These are phyloP conservation scores for Aegilops speltoides DNA, from an alignment of 176 grass and related monocot species.

Conservation along the genomic window DNA sequence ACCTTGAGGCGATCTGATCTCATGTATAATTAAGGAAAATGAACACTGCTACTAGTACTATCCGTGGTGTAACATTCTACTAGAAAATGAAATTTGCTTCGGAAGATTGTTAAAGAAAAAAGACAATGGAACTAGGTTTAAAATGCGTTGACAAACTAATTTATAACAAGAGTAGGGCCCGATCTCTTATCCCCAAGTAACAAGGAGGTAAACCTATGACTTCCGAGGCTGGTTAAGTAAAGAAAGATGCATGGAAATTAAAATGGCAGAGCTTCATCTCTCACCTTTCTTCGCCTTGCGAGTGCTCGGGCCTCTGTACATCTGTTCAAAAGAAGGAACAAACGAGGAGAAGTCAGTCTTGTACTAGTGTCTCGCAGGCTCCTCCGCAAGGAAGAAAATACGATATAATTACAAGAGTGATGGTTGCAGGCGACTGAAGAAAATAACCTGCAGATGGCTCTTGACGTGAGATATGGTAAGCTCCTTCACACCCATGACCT, in stretches of 20 bases:
- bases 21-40: background rate
- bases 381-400: background rate
- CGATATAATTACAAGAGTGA: background rate
- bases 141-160: constrained; percentile 7
- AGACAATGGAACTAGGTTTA: background rate
- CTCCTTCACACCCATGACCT: constrained; percentile 70
- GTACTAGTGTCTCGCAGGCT: background rate
- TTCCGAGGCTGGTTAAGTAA: background rate
- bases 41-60: background rate
- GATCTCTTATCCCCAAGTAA: constrained; percentile 1
- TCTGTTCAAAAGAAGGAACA: constrained; percentile 45
- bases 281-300: constrained; percentile 64
- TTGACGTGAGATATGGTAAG: constrained; percentile 97
- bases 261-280: background rate
- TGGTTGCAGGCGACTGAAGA: background rate
- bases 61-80: background rate
- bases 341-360: background rate
- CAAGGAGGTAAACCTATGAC: background rate
- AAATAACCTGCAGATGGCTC: constrained; percentile 88
- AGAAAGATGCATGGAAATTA: background rate
- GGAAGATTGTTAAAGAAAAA: constrained; percentile 22
- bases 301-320: constrained; percentile 70
- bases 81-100: background rate
- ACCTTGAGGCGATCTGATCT: background rate
- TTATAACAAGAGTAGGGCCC: background rate